Evolutionary conservation across 78 protist genomes (phyloP).

Genomic region (Bigelowiella natans): DNA sequence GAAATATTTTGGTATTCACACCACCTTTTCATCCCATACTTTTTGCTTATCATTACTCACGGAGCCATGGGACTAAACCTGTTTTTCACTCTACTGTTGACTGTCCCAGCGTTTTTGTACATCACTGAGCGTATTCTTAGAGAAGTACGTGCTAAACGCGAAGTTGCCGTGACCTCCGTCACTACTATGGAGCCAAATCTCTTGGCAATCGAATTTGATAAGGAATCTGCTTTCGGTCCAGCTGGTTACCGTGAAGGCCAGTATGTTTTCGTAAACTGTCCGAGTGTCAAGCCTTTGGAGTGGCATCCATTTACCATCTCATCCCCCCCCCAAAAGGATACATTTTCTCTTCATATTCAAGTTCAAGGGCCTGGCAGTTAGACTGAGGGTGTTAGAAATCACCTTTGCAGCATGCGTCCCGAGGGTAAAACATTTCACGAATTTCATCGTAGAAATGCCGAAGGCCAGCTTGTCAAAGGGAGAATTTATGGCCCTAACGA

Average conservation of each 20-base stretch:
- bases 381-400: not conserved
- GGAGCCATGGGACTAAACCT: no score
- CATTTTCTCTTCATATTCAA: constrained; percentile 1
- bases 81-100: no score
- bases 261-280: constrained; percentile 3
- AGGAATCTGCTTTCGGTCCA: not conserved
- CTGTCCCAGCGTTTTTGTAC: no score
- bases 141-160: not conserved
- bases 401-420: not conserved
- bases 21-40: not conserved
- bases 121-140: not conserved
- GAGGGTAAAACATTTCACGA: not conserved
- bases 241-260: not conserved
- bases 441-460: not conserved
- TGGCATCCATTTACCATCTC: constrained; percentile 24
- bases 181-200: not conserved
- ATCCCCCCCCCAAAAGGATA: constrained; percentile 7
- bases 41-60: not conserved
- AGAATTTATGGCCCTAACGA: not conserved
- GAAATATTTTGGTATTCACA: constrained; percentile 3
- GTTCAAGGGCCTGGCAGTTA: not conserved
- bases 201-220: not conserved
- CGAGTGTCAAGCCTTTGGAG: not conserved
- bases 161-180: not conserved
- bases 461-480: not conserved